A percentile compares a stretch with the other conserved stretches of the same genome.
These are phyloP conservation scores for Pisolithus sp. DNA, from an alignment of 768 basidiomycete species.

Conservation along the genomic window DNA sequence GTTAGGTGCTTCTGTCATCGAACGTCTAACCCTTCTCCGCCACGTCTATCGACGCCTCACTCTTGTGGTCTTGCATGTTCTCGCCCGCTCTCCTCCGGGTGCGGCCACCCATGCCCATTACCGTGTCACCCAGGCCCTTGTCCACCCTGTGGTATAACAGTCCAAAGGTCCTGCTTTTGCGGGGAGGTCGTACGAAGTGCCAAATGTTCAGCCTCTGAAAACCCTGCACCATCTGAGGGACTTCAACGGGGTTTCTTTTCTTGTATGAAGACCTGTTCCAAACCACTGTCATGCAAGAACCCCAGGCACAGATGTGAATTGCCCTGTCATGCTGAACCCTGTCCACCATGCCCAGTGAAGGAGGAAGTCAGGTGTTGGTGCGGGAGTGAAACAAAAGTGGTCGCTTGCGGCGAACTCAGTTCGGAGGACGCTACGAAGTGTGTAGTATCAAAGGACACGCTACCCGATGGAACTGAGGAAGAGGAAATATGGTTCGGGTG, in stretches of 20 bases:
- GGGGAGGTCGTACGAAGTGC: constrained; percentile 36
- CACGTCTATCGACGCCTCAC: constrained; percentile 66
- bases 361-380: constrained; percentile 73
- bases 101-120: constrained; percentile 78
- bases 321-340: constrained; percentile 73
- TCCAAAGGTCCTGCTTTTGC: constrained; percentile 77
- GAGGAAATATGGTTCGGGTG: constrained; percentile 59
- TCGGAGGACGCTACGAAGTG: constrained; percentile 30
- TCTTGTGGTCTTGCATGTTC: constrained; percentile 70
- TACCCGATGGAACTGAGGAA: constrained; percentile 18
- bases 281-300: constrained; percentile 57
- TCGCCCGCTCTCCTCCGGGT: constrained; percentile 47
- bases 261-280: constrained; percentile 34
- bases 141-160: constrained; percentile 83
- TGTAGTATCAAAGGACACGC: constrained; percentile 18
- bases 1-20: constrained; percentile 81
- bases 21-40: constrained; percentile 62
- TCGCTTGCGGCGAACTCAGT: constrained; percentile 63
- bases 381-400: constrained; percentile 53
- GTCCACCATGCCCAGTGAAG: constrained; percentile 52
- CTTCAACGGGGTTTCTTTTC: constrained; percentile 18
- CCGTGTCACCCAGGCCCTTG: constrained; percentile 95
- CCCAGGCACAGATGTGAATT: constrained; percentile 57
- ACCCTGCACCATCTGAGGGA: neutral
- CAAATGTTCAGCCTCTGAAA: neutral